Base-by-base conservation (phyloP, 352 stramenopile genomes). In the Phytophthora agathidicida region DNA sequence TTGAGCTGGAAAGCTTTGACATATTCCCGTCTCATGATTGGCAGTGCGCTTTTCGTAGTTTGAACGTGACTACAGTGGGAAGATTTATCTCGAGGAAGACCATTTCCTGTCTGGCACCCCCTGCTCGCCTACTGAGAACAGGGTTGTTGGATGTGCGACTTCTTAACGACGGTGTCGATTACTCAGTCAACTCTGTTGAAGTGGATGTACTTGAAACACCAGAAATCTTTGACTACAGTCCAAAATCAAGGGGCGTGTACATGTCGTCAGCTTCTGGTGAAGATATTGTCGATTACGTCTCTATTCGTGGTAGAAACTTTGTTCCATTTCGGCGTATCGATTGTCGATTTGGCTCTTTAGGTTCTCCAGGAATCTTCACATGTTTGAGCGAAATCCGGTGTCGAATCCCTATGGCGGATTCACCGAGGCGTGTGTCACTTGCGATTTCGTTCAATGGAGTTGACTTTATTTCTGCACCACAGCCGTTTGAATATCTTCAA, bases 371-470 rank as follows among this genome's bases (percentile, higher is more conserved):
- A 1, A 71, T 45, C 0, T 84, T 84, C 39, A 47, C 76, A 16
- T 77, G 33, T 27, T 44, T 48, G 0, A 73, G 75, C 10, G 54
- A 53, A 22, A 10, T 88, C 3, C 73, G 58, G 8, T 91, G 81
- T 23, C 49, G 61, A 2, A 71, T 91, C 7, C 82, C 82, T 11
- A 22, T 36, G 0, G 68, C 68, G 0, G 26, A 37, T 13, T 47
- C 67, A 1, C 42, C 65, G 7, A 65, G 52, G n/a, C 39, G 35
- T 4, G 66, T 75, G 8, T 16, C 53, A 1, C 16, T 89, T 33
- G 47, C 64, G 0, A 44, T 96, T 10, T 90, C 80, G 0, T 90
- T 94, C 36, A 92, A 96, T 55, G 59, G 61, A 2, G 61, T 77
- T 1, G 80, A 93, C 33, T 91, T 84, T 41, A 38, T 82, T 1